Evolutionary conservation across 75 land plant species (phyloP), one percentile per base, ranked within the genome.

Genomic region (Pinus tabuliformis): DNA sequence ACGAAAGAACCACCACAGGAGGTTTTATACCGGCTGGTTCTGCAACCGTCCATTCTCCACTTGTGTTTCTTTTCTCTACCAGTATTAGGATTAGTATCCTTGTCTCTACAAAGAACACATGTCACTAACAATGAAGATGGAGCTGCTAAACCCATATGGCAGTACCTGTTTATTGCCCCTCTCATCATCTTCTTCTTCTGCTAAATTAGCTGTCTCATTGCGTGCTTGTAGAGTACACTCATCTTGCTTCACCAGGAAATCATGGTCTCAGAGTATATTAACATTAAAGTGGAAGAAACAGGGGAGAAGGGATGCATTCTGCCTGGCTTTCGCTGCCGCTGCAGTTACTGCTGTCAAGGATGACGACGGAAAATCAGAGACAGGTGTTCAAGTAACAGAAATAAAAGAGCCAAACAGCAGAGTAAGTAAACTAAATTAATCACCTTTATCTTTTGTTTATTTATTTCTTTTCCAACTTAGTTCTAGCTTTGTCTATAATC

Each of bases 391-490:
- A 66, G 11, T 66, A 39, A 66, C 71, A 66, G 49, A 66, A 66
- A 66, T 39, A 36, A 39, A 66, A 37, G 70, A 66, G 21, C 70
- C 70, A 20, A 66, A 66, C 3, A 1, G 70, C 70, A 36, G 70
- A 37, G 70, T 66, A 66, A 37, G 49, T 42, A 42, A 42, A 42
- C 45, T 42, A 5, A 42, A 42, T 42, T 42, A 42, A 42, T 6
- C 5, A 42, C 45, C 45, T 42, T 42, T 42, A 42, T 42, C 5
- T 42, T 13, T 62, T 39, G 22, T 4, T 37, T 66, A 36, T 37
- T 0, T 66, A 18, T 7, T 6, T 66, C n/a, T 26, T 36, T 39
- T 66, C 17, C 45, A 66, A 37, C 49, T 20, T 7, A 36, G 45
- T 39, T 20, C 6, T 5, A 42, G 45, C 0, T 42, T 5, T 42